Evolutionary conservation across 129 eudicot genomes (phyloP).

Genomic region (Deinandra increscens): DNA sequence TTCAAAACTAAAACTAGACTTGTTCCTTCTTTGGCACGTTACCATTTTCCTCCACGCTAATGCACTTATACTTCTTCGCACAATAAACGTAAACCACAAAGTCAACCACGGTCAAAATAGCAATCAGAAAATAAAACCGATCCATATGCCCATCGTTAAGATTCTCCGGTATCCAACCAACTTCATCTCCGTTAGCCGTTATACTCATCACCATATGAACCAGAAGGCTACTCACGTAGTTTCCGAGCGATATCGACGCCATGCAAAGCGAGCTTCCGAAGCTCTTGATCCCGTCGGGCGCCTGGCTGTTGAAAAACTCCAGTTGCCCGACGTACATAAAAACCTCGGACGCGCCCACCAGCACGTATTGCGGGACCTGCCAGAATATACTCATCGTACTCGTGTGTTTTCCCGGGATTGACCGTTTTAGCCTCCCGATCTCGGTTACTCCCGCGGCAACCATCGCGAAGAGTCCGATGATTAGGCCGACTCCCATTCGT

Average conservation of each 20-base stretch:
- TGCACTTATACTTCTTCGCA: constrained; percentile 62
- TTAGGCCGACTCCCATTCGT: constrained; percentile 73
- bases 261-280: constrained; percentile 81
- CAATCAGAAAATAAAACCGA: constrained; percentile 66
- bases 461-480: constrained; percentile 70
- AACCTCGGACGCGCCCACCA: constrained; percentile 86
- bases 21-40: constrained; percentile 26
- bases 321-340: constrained; percentile 84
- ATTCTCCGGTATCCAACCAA: constrained; percentile 74
- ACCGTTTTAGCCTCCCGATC: constrained; percentile 42
- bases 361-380: constrained; percentile 81
- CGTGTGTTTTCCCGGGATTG: constrained; percentile 25
- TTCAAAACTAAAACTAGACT: neutral
- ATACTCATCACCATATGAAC: constrained; percentile 64
- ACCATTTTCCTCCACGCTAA: constrained; percentile 34
- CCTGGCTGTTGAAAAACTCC: constrained; percentile 82
- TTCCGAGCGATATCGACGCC: constrained; percentile 85
- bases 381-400: constrained; percentile 61
- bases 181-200: constrained; percentile 38
- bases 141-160: constrained; percentile 71
- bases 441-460: constrained; percentile 68
- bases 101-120: constrained; percentile 55
- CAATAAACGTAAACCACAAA: constrained; percentile 48
- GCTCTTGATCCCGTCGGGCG: constrained; percentile 85
- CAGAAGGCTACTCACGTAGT: constrained; percentile 64